Base-by-base conservation (phyloP, 768 basidiomycete genomes). In the Candolleomyces efflorescens region DNA sequence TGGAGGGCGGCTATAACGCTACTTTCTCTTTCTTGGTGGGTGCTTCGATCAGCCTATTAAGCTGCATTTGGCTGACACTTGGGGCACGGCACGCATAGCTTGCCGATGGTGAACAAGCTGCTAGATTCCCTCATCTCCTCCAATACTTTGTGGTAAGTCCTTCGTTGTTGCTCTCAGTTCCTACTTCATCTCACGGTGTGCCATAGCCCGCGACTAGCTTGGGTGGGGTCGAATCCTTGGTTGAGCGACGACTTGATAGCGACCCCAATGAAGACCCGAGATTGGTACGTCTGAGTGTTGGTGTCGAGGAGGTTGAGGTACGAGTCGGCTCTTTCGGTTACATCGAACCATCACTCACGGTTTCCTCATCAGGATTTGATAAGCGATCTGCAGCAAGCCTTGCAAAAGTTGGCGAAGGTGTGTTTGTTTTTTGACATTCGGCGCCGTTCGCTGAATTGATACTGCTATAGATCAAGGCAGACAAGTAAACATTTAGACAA, bases 141-240 rank as follows among this genome's bases (percentile, higher is more conserved):
- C 80, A 86, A 63, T 85, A 81, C 64, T 92, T 94, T 66, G 76
- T 85, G 53, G 90, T 92, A 62, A 69, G 89, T 74, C 11, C 22
- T 27, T 11, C 9, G 3, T 22, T 0, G 24, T 10, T 20, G 36
- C 50, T 9, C 53, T 36, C 41, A 9, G 6, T 32, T 32, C 32
- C 11, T 56, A 22, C 13, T 18, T 36, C 54, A n/a, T 22, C 43
- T 18, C 60, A n/a, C 32, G 32, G 27, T 37, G 10, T 47, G 11
- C 11, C 32, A 11, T 62, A 93, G 89, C 79, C 88, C 51, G 92
- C 92, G 4, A 93, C 92, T 12, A 91, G 89, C 59, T 79, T 94
- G 5, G 93, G 93, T 18, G 89, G 92, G 15, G 90, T 94, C 3
- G 93, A 95, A 67, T 88, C 87, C 9, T 78, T 94, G 53, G 83